Conservation (phyloP, 306 rosid species). For the Astragalus membranaceus region DNA sequence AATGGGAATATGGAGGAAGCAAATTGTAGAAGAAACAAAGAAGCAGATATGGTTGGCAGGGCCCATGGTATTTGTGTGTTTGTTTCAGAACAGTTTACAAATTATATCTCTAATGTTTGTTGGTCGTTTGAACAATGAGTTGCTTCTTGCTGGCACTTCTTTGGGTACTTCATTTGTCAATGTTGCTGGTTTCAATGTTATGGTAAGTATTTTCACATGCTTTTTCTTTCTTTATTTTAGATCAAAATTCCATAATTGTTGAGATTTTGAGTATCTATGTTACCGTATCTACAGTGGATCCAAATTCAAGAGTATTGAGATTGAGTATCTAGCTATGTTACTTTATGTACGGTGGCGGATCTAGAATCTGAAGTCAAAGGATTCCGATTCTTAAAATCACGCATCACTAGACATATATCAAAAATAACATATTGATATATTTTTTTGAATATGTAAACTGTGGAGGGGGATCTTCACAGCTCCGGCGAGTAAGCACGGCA, state of each 20-base stretch:
- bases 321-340: no score
- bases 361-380: no score
- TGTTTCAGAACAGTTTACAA: conserved; percentile 20
- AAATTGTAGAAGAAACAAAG: conserved; percentile 38
- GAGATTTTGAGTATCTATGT: no score
- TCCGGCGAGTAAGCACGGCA: no score
- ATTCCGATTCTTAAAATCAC: no score
- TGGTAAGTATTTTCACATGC: conserved; percentile 3
- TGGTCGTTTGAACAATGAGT: conserved; percentile 26
- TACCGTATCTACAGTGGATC: no score
- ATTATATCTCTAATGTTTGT: conserved; percentile 30
- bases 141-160: conserved; percentile 30
- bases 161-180: conserved; percentile 24
- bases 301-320: no score
- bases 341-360: no score
- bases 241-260: background rate
- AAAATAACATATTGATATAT: no score
- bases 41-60: conserved; percentile 75
- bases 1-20: conserved; percentile 1
- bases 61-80: conserved; percentile 42
- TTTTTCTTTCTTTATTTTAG: background rate
- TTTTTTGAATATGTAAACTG: no score
- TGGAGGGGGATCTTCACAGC: no score
- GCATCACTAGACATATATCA: no score
- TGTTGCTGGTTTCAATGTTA: conserved; percentile 22